A percentile compares a stretch with the other conserved stretches of the same genome.
Evolutionary conservation across 106 monocot genomes (phyloP).

Genomic region (Apostasia ramifera): DNA sequence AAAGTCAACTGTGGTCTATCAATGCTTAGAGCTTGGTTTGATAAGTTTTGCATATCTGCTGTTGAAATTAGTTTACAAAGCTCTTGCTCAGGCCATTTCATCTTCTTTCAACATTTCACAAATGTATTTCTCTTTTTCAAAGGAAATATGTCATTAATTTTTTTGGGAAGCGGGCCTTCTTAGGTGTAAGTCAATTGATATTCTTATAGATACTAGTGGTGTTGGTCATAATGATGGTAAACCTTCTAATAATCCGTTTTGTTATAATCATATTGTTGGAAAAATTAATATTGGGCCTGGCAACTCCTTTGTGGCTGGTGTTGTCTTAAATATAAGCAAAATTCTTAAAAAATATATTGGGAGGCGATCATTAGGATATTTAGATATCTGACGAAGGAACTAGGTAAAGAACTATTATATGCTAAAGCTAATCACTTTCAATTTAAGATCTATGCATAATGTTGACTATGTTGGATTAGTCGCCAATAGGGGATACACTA

Average conservation of each 20-base stretch:
- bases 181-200: background rate
- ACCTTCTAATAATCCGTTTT: background rate
- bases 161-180: background rate
- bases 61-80: no score
- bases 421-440: background rate
- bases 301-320: background rate
- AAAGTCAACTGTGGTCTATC: no score
- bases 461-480: no score
- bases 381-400: background rate
- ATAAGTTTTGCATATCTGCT: no score
- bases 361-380: background rate
- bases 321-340: background rate
- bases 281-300: background rate
- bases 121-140: background rate
- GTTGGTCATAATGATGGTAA: background rate
- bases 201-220: background rate
- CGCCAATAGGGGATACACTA: no score
- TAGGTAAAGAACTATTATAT: background rate
- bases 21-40: no score
- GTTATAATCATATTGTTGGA: background rate
- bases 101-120: background rate
- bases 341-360: background rate
- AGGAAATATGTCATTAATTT: background rate
- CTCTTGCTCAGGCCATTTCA: no score
- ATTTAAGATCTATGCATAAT: no score